Evolutionary conservation across 2,329 filamentous ascomycete genomes (phyloP).

Genomic region (Penicillium janthinellum): DNA sequence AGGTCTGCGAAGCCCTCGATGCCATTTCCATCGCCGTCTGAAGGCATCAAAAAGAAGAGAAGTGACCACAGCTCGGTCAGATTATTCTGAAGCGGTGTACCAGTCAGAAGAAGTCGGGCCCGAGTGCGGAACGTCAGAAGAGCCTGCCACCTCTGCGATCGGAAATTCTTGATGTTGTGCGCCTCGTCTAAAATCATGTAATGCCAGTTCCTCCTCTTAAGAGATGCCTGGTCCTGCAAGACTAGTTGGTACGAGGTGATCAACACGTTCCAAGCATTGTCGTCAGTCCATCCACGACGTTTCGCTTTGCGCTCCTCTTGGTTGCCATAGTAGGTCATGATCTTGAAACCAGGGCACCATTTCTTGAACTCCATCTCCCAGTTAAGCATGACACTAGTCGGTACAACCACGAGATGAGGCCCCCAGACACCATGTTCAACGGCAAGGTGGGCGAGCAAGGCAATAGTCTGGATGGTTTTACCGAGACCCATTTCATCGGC

Average conservation of each 20-base stretch:
- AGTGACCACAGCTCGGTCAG: conserved; percentile 96
- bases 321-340: conserved; percentile 93
- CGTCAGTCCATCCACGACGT: conserved; percentile 88
- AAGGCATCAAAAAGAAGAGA: conserved; percentile 93
- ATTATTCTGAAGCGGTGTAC: conserved; percentile 95
- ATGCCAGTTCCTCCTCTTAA: conserved; percentile 91
- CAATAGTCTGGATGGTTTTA: conserved; percentile 98
- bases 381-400: conserved; percentile 97
- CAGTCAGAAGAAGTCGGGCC: conserved; percentile 82
- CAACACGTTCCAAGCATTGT: conserved; percentile 93
- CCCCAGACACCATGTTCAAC: conserved; percentile 92
- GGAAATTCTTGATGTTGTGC: conserved; percentile 99
- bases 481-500: conserved; percentile 98
- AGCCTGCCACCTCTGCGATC: conserved; percentile 94
- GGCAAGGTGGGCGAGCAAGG: conserved; percentile 87
- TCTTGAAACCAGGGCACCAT: conserved; percentile 95
- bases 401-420: conserved; percentile 91
- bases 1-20: conserved; percentile 89
- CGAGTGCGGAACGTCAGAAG: conserved; percentile 91
- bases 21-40: conserved; percentile 70
- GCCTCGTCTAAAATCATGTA: conserved; percentile 98
- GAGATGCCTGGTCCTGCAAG: conserved; percentile 88
- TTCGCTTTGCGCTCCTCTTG: conserved; percentile 91
- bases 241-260: conserved; percentile 98
- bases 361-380: conserved; percentile 99